Conservation (phyloP, 257 asterid genomes). For the Plantago elongata region DNA sequence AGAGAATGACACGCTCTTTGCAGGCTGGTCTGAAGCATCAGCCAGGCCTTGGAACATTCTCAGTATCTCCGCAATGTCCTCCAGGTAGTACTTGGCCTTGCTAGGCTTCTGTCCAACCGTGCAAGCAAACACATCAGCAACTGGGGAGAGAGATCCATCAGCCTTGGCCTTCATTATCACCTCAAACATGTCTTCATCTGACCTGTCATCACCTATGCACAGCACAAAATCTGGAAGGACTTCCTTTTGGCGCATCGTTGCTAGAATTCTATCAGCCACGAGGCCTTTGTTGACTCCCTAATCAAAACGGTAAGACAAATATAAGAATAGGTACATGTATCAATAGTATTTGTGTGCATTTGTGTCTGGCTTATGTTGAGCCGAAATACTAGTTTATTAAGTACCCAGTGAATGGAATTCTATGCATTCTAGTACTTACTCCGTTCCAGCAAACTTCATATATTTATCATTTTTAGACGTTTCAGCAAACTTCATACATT, state of each 20-base stretch:
- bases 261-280: conserved; percentile 54
- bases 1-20: conserved; percentile 29
- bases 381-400: no score
- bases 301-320: background rate
- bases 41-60: conserved; percentile 79
- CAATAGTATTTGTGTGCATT: background rate
- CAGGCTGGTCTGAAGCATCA: conserved; percentile 52
- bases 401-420: background rate
- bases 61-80: conserved; percentile 61
- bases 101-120: conserved; percentile 85
- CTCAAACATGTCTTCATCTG: conserved; percentile 89
- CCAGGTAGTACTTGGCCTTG: conserved; percentile 71
- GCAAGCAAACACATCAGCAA: conserved; percentile 76
- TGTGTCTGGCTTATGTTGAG: background rate
- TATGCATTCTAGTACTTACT: background rate
- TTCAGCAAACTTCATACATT: no score
- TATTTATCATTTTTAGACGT: no score
- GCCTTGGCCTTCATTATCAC: conserved; percentile 67
- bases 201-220: conserved; percentile 78
- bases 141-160: conserved; percentile 54
- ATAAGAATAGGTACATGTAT: background rate
- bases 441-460: no score
- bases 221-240: conserved; percentile 70
- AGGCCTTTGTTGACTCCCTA: conserved; percentile 86
- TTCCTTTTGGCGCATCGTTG: conserved; percentile 45